A percentile compares a stretch with the other conserved stretches of the same genome.
Evolutionary conservation across 176 grass and related monocot genomes (phyloP).

Genomic region (Rhipidocladum racemiflorum): DNA sequence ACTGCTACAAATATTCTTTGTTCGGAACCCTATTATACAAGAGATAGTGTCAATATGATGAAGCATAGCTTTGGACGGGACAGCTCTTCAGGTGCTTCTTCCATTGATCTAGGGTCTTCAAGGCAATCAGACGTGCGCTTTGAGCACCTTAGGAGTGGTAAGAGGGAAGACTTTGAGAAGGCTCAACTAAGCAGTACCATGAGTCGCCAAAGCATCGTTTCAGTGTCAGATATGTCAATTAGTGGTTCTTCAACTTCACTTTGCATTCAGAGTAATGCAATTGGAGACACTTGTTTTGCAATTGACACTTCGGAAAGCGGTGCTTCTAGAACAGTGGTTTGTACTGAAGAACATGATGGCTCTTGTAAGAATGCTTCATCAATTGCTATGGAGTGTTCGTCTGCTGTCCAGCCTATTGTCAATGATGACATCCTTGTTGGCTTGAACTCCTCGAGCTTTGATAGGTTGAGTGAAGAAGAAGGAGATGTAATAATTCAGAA

Average conservation of each 20-base stretch:
- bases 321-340: slow-evolving; percentile 26
- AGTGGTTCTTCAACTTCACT: slow-evolving; percentile 49
- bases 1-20: slow-evolving; percentile 55
- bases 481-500: slow-evolving; percentile 27
- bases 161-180: slow-evolving; percentile 55
- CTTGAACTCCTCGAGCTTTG: slow-evolving; percentile 16
- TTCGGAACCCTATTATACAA: slow-evolving; percentile 67
- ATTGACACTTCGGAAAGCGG: slow-evolving; percentile 39
- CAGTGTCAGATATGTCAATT: slow-evolving; percentile 78
- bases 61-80: slow-evolving; percentile 63
- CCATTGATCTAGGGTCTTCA: slow-evolving; percentile 79
- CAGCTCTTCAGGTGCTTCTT: slow-evolving; percentile 73
- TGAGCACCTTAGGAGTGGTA: slow-evolving; percentile 50
- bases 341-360: slow-evolving; percentile 22
- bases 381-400: slow-evolving; percentile 37
- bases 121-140: slow-evolving; percentile 45
- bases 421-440: slow-evolving; percentile 36
- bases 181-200: slow-evolving; percentile 38
- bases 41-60: slow-evolving; percentile 61
- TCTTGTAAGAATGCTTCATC: slow-evolving; percentile 35
- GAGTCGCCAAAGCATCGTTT: slow-evolving; percentile 59
- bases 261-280: slow-evolving; percentile 43
- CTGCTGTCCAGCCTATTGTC: slow-evolving; percentile 26
- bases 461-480: slow-evolving; percentile 20
- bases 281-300: slow-evolving; percentile 40